phyloP scores from a whole-genome alignment of 2,329 filamentous ascomycete genomes.

The Neonectria ditissima region DNA sequence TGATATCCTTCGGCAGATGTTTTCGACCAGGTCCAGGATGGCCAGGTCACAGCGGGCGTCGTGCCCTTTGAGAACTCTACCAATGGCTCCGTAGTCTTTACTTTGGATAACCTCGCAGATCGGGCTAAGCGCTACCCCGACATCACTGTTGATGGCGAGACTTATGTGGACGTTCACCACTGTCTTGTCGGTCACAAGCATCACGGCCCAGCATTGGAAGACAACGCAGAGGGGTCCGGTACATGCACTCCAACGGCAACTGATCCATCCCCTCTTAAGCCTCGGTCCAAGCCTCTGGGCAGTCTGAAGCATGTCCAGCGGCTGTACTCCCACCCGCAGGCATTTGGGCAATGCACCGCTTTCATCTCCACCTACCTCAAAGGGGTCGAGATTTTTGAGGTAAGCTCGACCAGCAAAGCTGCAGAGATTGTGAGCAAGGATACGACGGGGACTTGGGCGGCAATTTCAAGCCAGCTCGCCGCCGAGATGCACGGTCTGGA shows the following conservation, averaged over 20 bases:
- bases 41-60: conserved; percentile 76
- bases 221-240: conserved; percentile 53
- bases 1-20: conserved; percentile 67
- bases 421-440: conserved; percentile 79
- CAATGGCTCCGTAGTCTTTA: conserved; percentile 92
- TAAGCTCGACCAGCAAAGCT: conserved; percentile 85
- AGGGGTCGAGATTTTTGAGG: conserved; percentile 83
- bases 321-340: conserved; percentile 94
- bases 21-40: conserved; percentile 80
- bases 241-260: conserved; percentile 63
- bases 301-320: conserved; percentile 74
- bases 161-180: conserved; percentile 89
- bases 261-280: conserved; percentile 58
- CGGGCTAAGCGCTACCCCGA: conserved; percentile 71
- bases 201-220: conserved; percentile 43
- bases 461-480: conserved; percentile 82
- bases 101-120: conserved; percentile 89
- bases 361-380: conserved; percentile 80
- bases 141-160: conserved; percentile 83
- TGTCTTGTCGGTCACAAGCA: conserved; percentile 75
- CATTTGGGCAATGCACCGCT: conserved; percentile 87
- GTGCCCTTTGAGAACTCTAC: conserved; percentile 97
- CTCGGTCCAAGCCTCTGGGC: conserved; percentile 60
- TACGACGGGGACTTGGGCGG: conserved; percentile 72
- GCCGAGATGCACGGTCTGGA: conserved; percentile 75